Base-by-base conservation (phyloP, 805 yeast species). In the Schwanniomyces pseudopolymorphus region DNA sequence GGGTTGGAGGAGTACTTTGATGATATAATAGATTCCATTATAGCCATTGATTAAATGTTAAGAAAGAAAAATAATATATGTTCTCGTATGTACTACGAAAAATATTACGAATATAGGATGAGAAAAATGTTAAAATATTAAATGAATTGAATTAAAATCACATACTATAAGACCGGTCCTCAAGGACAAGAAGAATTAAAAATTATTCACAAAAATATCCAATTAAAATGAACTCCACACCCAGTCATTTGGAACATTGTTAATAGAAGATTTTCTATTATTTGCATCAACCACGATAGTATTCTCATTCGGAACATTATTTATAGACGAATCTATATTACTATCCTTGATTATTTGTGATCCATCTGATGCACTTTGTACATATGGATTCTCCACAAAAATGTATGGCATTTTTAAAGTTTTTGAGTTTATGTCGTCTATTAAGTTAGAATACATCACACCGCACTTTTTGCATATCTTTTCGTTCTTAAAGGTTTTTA, bases 191-290 rank as follows among this genome's bases (percentile, higher is more conserved):
- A 38, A 22, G 40, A 24, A 38, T 16, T 38, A 24, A 38, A 24
- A 19, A 38, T 38, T 21, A 38, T 8, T 19, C 40, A 38, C 19
- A 38, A 14, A 22, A 24, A 38, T 10, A 14, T 38, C 19, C 24
- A 16, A 21, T 44, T 52, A 76, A 54, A 77, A 75, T 5, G 81
- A 75, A 55, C 81, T 75, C 81, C 82, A 77, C 22, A 68, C 72
- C 81, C 82, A 77, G 58, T 77, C 80, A 40, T 55, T 66, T 3
- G 74, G 69, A 33, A 70, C 64, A 33, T 44, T 43, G 13, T 46
- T 35, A 19, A 46, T 40, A 11, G 49, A 48, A 24, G 47, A 37
- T 28, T 48, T 42, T 28, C 42, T 43, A 36, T 39, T 37, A 31
- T 39, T 31, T 24, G 40, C 39, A 33, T 44, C 47, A 3, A 44